Base-by-base conservation (phyloP, 805 yeast species). In the Candida quercuum region DNA sequence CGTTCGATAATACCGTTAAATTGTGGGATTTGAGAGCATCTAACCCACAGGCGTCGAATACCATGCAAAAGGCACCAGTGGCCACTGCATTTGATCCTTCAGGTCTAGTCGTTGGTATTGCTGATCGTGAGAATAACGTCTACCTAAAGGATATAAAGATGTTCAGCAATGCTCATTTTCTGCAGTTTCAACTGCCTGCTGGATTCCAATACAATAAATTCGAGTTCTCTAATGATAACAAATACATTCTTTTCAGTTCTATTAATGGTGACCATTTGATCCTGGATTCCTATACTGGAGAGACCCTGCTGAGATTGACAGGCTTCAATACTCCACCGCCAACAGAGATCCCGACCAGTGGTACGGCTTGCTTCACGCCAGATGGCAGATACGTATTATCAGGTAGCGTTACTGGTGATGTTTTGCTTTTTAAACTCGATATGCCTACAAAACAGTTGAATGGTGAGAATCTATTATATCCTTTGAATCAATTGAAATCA, bases 21-120 rank as follows among this genome's bases (percentile, higher is more conserved):
- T 48, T 85, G 6, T 93, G 99, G 99, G 98, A 93, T 60, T 57
- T 84, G 19, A 66, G 91, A 47, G 67, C 82, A 0, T 67, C 85
- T 2, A 69, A 74, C 40, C 74, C 83, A 15, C 79, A 75, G 40
- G 93, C 94, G 0, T 61, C 29, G 6, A 26, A 71, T 5, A 53
- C 80, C 18, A 76, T 74, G 17, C 67, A 74, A 26, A 72, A 76
- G 13, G 67, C 70, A 12, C 78, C 85, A 9, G 61, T 71, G 4
- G 59, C 77, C 20, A 66, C 81, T 11, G 84, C 93, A 0, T 75
- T 78, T 48, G 98, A 91, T 60, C 93, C 96, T 2, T 74, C 84
- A 27, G 96, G 96, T 1, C 63, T 80, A 8, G 83, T 89, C 0
- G 79, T 87, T 60, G 96, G 86, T 0, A 71, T 83, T 12, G 88